Evolutionary conservation across 2,329 filamentous ascomycete genomes (phyloP).

Genomic region (Sphaerulina populicola): DNA sequence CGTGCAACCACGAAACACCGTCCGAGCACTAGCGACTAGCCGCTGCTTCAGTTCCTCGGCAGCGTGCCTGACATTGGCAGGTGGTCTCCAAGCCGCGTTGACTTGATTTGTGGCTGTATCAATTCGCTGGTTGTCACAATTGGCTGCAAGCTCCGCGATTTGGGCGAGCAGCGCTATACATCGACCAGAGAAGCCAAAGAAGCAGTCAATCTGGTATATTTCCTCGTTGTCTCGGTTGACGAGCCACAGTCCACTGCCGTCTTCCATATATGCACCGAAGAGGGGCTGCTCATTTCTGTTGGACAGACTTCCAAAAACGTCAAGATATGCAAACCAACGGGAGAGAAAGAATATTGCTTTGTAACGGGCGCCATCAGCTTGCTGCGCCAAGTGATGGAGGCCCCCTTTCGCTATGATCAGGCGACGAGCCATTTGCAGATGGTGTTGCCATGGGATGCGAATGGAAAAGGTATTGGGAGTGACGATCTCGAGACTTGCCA

Average conservation of each 20-base stretch:
- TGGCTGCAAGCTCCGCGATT: conserved; percentile 61
- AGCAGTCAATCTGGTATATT: conserved; percentile 63
- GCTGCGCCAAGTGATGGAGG: conserved; percentile 39
- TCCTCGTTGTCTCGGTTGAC: conserved; percentile 31
- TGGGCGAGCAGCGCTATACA: conserved; percentile 63
- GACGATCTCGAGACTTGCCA: conserved; percentile 74
- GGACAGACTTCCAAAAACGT: conserved; percentile 65
- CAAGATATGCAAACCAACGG: conserved; percentile 77
- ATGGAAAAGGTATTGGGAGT: conserved; percentile 73
- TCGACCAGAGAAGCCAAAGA: conserved; percentile 67
- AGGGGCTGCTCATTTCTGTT: conserved; percentile 40
- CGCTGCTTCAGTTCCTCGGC: conserved; percentile 55
- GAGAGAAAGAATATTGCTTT: conserved; percentile 64
- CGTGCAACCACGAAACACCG: conserved; percentile 38
- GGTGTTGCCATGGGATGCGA: conserved; percentile 71
- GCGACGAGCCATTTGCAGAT: conserved; percentile 65
- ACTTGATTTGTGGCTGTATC: conserved; percentile 42
- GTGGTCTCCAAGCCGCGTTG: conserved; percentile 51
- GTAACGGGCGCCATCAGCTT: conserved; percentile 38
- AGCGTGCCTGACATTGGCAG: conserved; percentile 45
- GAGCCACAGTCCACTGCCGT: conserved; percentile 31
- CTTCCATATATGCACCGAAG: conserved; percentile 34
- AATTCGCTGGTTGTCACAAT: conserved; percentile 59
- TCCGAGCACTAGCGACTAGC: conserved; percentile 48
- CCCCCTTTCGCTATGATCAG: conserved; percentile 62